phyloP scores from a whole-genome alignment of 441 rosid genomes.

The Viola pubescens region DNA sequence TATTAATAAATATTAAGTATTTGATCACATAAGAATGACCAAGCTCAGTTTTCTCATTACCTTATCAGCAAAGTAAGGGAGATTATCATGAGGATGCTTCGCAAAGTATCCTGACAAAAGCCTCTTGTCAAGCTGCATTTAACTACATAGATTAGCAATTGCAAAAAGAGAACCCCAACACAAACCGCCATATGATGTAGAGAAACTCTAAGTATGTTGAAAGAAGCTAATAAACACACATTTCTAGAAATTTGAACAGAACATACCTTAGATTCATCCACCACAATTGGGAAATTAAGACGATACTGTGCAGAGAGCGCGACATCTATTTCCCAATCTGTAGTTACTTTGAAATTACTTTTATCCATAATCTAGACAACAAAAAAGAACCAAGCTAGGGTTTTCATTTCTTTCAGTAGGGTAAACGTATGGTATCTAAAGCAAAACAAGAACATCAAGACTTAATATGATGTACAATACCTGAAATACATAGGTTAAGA shows the following conservation, averaged over 20 bases:
- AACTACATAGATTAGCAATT: neutral
- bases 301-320: slow-evolving; percentile 76
- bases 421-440: neutral
- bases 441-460: neutral
- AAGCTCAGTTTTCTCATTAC: slow-evolving; percentile 21
- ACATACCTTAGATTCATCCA: slow-evolving; percentile 60
- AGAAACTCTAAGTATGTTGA: no score
- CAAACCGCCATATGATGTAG: neutral
- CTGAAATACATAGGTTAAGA: slow-evolving; percentile 60
- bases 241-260: slow-evolving; percentile 1
- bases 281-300: slow-evolving; percentile 72
- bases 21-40: neutral
- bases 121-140: slow-evolving; percentile 60
- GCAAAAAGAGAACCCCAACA: neutral
- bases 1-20: neutral
- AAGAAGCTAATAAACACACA: neutral
- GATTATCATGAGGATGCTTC: slow-evolving; percentile 47
- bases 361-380: slow-evolving; percentile 63
- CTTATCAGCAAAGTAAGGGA: slow-evolving; percentile 68
- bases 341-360: slow-evolving; percentile 68
- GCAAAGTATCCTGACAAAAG: slow-evolving; percentile 47
- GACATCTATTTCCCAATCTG: slow-evolving; percentile 61
- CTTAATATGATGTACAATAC: slow-evolving; percentile 11
- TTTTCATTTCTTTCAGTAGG: no score
- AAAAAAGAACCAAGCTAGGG: neutral